Evolutionary conservation across 306 rosid species (phyloP).

Genomic region (Astragalus glycyphyllos): DNA sequence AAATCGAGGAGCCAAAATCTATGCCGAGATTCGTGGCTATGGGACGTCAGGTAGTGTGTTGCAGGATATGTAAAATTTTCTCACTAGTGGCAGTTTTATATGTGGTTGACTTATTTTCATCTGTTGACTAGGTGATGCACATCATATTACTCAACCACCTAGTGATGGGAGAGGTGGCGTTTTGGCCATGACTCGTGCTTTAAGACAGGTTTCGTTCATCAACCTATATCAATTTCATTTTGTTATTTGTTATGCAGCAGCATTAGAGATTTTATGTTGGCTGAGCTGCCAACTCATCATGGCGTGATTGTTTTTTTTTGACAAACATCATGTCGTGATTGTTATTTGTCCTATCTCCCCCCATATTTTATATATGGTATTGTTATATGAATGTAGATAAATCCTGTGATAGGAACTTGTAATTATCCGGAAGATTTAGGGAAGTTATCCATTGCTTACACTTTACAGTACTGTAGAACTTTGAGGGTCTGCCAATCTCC

Average conservation of each 20-base stretch:
- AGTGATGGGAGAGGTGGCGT: conserved; percentile 89
- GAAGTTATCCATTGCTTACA: too few relatives aligned
- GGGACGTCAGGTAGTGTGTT: conserved; percentile 84
- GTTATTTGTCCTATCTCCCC: background rate
- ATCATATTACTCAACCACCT: conserved; percentile 95
- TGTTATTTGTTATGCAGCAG: conserved; percentile 13
- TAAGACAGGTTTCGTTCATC: conserved; percentile 68
- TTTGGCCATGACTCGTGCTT: conserved; percentile 87
- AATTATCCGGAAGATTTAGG: background rate
- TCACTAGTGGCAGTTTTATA: conserved; percentile 17
- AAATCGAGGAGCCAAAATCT: conserved; percentile 82
- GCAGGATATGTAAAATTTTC: conserved; percentile 34
- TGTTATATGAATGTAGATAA: background rate
- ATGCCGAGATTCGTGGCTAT: conserved; percentile 92
- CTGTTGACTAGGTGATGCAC: conserved; percentile 74
- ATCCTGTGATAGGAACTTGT: background rate
- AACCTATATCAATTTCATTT: conserved; percentile 13
- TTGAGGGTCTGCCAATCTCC: background rate
- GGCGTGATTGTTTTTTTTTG: background rate
- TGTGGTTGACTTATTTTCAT: conserved; percentile 41
- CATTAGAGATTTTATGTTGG: conserved; percentile 25
- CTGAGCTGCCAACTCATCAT: conserved; percentile 35
- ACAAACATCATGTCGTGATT: conserved; percentile 7
- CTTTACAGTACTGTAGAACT: too few relatives aligned
- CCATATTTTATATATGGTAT: background rate